Evolutionary conservation across 306 rosid genomes (phyloP).

Genomic region (Bauhinia variegata): DNA sequence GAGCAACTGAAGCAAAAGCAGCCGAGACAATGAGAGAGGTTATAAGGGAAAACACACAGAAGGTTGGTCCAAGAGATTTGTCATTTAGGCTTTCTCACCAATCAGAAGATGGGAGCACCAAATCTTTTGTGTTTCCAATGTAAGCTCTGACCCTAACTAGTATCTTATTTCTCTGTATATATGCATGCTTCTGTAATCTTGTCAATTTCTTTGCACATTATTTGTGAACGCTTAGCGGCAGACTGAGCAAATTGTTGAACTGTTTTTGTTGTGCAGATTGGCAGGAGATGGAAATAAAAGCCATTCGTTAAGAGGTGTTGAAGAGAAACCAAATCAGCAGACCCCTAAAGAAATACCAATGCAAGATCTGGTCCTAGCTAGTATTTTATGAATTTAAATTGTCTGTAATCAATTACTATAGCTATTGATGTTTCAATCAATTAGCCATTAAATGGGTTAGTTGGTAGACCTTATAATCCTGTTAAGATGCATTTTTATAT

Average conservation of each 20-base stretch:
- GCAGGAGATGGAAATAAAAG: constrained; percentile 50
- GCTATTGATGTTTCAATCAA: no score
- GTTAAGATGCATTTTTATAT: no score
- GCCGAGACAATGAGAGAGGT: constrained; percentile 81
- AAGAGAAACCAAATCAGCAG: constrained; percentile 30
- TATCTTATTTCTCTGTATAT: no score
- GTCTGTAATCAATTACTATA: no score
- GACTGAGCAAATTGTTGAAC: constrained; percentile 35
- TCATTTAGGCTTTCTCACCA: constrained; percentile 38
- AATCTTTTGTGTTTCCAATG: constrained; percentile 75
- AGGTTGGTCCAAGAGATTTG: constrained; percentile 26
- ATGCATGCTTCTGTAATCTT: no score
- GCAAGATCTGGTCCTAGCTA: no score
- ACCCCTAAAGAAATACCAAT: constrained; percentile 38
- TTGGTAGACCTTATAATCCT: no score
- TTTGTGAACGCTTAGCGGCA: no score
- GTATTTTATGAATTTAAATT: no score
- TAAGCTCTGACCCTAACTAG: constrained; percentile 47
- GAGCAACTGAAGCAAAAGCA: constrained; percentile 60
- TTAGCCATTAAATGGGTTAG: no score
- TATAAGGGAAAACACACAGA: constrained; percentile 57
- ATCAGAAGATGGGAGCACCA: constrained; percentile 51
- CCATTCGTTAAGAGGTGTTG: constrained; percentile 34
- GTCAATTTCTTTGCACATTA: no score
- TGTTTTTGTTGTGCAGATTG: constrained; percentile 48